These are phyloP conservation scores for Croton laevigatus DNA, from an alignment of 441 rosid genomes.

Conservation along the genomic window DNA sequence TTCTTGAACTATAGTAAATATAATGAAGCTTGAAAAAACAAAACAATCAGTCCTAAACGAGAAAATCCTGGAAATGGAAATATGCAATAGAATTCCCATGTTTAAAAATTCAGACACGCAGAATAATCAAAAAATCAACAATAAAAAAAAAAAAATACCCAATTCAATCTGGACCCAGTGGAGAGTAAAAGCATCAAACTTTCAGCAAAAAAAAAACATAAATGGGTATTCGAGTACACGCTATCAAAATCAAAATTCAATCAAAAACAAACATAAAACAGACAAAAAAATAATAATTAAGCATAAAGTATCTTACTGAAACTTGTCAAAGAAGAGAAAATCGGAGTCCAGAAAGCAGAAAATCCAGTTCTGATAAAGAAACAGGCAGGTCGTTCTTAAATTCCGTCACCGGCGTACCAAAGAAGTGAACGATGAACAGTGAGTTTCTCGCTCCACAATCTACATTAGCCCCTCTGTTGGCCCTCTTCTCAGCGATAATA, in stretches of 20 bases:
- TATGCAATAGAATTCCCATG: background rate
- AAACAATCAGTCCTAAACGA: background rate
- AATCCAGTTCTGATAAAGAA: constrained; percentile 18
- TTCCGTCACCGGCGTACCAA: constrained; percentile 41
- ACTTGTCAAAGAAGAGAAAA: constrained; percentile 20
- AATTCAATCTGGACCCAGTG: constrained; percentile 25
- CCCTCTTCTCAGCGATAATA: constrained; percentile 20
- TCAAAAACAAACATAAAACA: background rate
- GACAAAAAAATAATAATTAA: constrained; percentile 13
- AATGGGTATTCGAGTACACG: constrained; percentile 11
- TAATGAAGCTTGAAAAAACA: background rate
- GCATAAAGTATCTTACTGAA: constrained; percentile 26
- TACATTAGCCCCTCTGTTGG: constrained; percentile 9
- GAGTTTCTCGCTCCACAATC: constrained; percentile 17
- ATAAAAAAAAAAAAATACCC: background rate
- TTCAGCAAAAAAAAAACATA: constrained; percentile 2
- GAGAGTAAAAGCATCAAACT: constrained; percentile 2
- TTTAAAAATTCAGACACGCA: constrained; percentile 4
- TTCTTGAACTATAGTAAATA: background rate
- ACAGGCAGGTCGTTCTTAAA: constrained; percentile 10
- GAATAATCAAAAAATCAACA: constrained; percentile 4
- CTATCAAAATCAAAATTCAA: constrained; percentile 14
- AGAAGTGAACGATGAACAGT: constrained; percentile 33
- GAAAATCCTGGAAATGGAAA: background rate
- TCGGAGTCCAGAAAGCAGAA: constrained; percentile 11